phyloP scores from a whole-genome alignment of 352 stramenopile species.

The Pythium graminicola region DNA sequence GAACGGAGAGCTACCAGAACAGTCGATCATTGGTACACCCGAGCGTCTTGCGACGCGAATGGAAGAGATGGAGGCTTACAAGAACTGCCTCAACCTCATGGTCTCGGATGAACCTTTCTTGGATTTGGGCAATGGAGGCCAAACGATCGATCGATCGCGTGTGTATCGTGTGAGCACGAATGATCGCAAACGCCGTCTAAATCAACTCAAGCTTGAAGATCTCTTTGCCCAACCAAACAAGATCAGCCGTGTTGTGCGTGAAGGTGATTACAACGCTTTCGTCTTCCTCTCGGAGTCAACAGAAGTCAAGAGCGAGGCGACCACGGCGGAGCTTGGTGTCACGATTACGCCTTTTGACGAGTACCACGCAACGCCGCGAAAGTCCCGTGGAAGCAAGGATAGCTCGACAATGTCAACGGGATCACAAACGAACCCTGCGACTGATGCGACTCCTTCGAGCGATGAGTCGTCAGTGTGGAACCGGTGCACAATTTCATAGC shows the following conservation, averaged over 20 bases:
- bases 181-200: conserved; percentile 45
- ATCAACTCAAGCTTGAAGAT: conserved; percentile 59
- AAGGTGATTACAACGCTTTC: conserved; percentile 56
- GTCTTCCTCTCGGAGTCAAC: conserved; percentile 26
- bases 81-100: conserved; percentile 81
- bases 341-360: conserved; percentile 50
- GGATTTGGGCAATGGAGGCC: conserved; percentile 41
- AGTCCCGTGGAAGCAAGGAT: conserved; percentile 20
- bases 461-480: conserved; percentile 36
- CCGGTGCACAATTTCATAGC: conserved; percentile 62
- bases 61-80: conserved; percentile 39
- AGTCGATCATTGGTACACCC: conserved; percentile 23
- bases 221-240: conserved; percentile 51
- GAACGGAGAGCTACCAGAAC: conserved; percentile 36
- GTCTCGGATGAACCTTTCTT: conserved; percentile 62
- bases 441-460: not conserved
- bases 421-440: conserved; percentile 8
- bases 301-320: conserved; percentile 30
- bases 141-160: conserved; percentile 57
- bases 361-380: conserved; percentile 28
- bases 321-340: conserved; percentile 26
- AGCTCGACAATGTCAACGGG: conserved; percentile 6
- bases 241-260: conserved; percentile 55
- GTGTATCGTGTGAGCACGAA: conserved; percentile 60
- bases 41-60: conserved; percentile 34